Percentiles rank a stretch among this genome's conserved stretches.
phyloP scores from a whole-genome alignment of 352 stramenopile genomes.

The Phytopythium sindhum region DNA sequence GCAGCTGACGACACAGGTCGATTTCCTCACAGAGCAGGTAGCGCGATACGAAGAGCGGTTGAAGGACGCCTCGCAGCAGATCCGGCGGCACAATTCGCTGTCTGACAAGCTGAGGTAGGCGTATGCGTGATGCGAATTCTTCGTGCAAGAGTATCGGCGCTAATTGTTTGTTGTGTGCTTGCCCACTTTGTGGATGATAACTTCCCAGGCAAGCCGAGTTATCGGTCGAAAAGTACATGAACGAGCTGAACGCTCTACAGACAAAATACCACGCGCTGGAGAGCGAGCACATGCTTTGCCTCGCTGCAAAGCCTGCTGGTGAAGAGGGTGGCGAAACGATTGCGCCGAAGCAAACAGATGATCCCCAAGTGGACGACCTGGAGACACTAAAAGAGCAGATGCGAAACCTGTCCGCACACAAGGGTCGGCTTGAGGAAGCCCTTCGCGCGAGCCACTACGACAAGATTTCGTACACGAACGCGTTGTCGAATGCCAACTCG shows the following conservation, averaged over 20 bases:
- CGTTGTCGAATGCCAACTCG: constrained; percentile 69
- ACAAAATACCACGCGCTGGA: constrained; percentile 48
- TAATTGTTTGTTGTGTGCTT: background rate
- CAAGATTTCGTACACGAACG: constrained; percentile 82
- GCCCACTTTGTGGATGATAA: background rate
- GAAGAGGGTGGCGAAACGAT: background rate
- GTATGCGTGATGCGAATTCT: background rate
- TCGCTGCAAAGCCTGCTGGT: constrained; percentile 6
- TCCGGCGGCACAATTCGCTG: constrained; percentile 32
- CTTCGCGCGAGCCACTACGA: constrained; percentile 77
- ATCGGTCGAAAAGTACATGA: constrained; percentile 43
- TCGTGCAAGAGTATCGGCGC: background rate
- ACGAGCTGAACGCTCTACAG: constrained; percentile 45
- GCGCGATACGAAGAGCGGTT: constrained; percentile 78
- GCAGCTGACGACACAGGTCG: constrained; percentile 63
- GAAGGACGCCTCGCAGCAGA: constrained; percentile 53
- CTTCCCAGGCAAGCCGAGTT: constrained; percentile 36
- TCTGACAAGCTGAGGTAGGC: constrained; percentile 55
- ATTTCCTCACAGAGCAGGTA: constrained; percentile 77
- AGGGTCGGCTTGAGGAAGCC: constrained; percentile 67
- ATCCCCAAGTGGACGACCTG: constrained; percentile 5
- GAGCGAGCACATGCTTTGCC: constrained; percentile 36
- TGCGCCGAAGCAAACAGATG: constrained; percentile 3
- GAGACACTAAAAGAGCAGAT: constrained; percentile 52
- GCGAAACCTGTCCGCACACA: constrained; percentile 43